Evolutionary conservation across 805 yeast species (phyloP), one percentile per base, ranked within the genome.

Genomic region (Monosporozyma servazzii): DNA sequence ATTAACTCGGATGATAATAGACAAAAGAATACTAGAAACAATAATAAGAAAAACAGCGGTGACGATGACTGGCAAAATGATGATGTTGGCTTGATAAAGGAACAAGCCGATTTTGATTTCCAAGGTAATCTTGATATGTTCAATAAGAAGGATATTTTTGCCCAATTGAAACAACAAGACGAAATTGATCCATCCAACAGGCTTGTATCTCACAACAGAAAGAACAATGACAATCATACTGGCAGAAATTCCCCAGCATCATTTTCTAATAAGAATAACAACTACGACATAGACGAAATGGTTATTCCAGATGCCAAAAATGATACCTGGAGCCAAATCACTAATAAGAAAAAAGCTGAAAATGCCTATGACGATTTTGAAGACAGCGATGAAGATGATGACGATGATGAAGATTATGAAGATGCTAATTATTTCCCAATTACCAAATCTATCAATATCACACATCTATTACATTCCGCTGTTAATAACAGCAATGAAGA

Each of bases 51-150:
- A 48, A 63, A 56, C 48, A 60, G 56, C 51, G 59, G 55, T 41
- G 54, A 40, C 29, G 54, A 45, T 56, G 77, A 72, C 46, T 79
- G 82, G 81, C 63, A 63, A 45, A 75, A 72, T 49, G 79, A 74
- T 42, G 79, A 76, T 52, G 75, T 80, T 31, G 57, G 69, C 51
- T 69, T 72, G 53, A 75, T 79, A 64, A 74, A 79, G 56, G 55
- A 67, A 18, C 64, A 74, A 50, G 75, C 72, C 21, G 96, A 88
- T 56, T 90, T 90, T 68, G 96, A 90, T 65, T 90, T 90, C 67
- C 87, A 80, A 51, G 82, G 87, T 13, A 87, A 86, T 62, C 74
- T 90, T 55, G 83, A 83, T 23, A 80, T 82, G 73, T 90, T 90
- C 61, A 93, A 90, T 66, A 90, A 90, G 66, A 72, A 75, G 53